Base-by-base conservation (phyloP, 176 grass and related monocot species). In the Miscanthus lutarioriparius region DNA sequence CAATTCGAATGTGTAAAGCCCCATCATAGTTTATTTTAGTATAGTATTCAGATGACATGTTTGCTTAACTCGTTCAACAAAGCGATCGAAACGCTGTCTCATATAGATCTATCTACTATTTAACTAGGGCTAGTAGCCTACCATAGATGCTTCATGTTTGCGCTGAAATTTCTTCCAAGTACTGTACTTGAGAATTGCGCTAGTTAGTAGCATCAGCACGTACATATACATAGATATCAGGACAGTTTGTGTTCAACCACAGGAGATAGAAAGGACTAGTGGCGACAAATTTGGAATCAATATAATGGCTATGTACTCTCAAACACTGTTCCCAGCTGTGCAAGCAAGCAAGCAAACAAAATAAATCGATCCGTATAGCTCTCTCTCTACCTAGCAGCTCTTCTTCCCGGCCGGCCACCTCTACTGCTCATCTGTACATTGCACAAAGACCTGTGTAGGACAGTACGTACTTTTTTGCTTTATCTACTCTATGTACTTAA, bases 1-100 rank as follows among this genome's bases (percentile, higher is more conserved):
- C 81, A 80, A 76, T 80, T 84, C 40, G 72, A 84, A 59, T 64
- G 75, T 63, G 68, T 79, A 87, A 87, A 90, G 61, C 67, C 61
- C 37, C 39, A 74, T 67, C 33, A 82, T 44, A 33, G 78, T 56
- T 74, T 19, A 56, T 53, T 72, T n/a, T 56, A n/a, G 7, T 28
- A 37, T 30, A 37, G 11, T 80, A 79, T 63, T 79, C 38, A 79
- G 67, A 75, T 69, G 75, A 3, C 82, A 74, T 91, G 32, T 53
- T 80, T 80, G 51, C 32, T 67, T 33, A 58, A n/a, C 62, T 67
- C 62, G 47, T 79, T 79, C n/a, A 78, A 67, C 25, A 59, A 76
- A 74, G 43, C 23, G n/a, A 61, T 61, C n/a, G 36, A 74, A 69
- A 82, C 38, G 67, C 5, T 74, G 38, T 22, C 48, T 45, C 37